Base-by-base conservation (phyloP, 352 stramenopile genomes). In the Pythium phragmiticola region DNA sequence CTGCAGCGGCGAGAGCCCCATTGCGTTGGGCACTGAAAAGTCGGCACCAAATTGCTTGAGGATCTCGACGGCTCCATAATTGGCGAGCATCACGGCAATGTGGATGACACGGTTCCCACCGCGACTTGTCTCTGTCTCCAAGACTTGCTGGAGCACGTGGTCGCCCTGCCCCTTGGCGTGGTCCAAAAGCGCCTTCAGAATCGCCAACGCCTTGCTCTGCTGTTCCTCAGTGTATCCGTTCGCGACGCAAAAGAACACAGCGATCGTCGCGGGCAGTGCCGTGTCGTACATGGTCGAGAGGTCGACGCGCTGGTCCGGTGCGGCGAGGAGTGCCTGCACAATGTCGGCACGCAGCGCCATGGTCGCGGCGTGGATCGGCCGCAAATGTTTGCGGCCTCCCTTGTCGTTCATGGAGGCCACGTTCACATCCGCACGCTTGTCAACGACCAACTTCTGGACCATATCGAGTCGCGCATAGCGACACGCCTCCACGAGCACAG, bases 181-280 rank as follows among this genome's bases (percentile, higher is more conserved):
- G 3, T 37, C 43, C 4, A 90, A 26, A 36, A 90, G 12, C 42
- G 57, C 70, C 43, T 72, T 55, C 19, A 90, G 45, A 37, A 88
- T 78, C 49, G 41, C 51, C 21, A 78, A 16, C 9, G 72, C 82
- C n/a, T 48, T 42, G 14, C 66, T 51, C 21, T 83, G 68, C 58
- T 90, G 79, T 17, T 73, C 59, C 16, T 74, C 63, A 0, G 69
- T 78, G 49, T 81, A 75, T 28, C 82, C 79, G 28, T 90, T 90
- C 4, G 76, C 73, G 13, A 82, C 73, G 50, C 74, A 78, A 36
- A 79, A 87, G 12, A 87, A 72, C 46, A 80, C 47, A 11, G 73
- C 72, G 23, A 87, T 73, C 2, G 73, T 65, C 16, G 68, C 53
- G 0, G 78, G 75, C 42, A 78, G 80, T 13, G 86, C 70, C 33